A percentile compares a stretch with the other conserved stretches of the same genome.
Conservation (phyloP, 75 land plant genomes). For the Cupressus sempervirens region DNA sequence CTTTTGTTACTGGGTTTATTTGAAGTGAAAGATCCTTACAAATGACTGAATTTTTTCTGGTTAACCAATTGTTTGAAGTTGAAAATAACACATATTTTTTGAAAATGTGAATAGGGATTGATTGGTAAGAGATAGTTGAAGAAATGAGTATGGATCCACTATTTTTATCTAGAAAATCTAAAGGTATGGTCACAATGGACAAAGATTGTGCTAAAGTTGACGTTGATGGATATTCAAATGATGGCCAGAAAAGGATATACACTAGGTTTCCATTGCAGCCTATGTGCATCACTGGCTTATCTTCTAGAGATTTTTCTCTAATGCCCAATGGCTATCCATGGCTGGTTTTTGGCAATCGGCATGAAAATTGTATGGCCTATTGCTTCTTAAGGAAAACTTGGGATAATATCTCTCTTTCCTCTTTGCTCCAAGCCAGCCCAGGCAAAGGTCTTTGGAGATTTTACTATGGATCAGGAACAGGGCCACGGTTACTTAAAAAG, state of each 20-base stretch:
- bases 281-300: neutral
- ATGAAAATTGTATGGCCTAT: neutral
- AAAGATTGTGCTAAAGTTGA: neutral
- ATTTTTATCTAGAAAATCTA: neutral
- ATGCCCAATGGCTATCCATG: neutral
- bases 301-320: neutral
- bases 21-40: neutral
- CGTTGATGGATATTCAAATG: neutral
- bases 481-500: neutral
- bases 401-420: neutral
- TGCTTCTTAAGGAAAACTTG: neutral
- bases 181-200: neutral
- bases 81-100: neutral
- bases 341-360: conserved; percentile 1
- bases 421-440: neutral
- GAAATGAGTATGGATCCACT: neutral
- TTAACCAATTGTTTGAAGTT: neutral
- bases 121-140: neutral
- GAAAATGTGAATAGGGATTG: neutral
- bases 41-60: neutral
- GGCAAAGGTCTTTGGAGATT: neutral
- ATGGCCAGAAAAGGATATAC: no score
- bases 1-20: no score
- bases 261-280: neutral
- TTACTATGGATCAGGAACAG: neutral